phyloP scores from a whole-genome alignment of 176 grass and related monocot species.

The Oropetium thomaeum region DNA sequence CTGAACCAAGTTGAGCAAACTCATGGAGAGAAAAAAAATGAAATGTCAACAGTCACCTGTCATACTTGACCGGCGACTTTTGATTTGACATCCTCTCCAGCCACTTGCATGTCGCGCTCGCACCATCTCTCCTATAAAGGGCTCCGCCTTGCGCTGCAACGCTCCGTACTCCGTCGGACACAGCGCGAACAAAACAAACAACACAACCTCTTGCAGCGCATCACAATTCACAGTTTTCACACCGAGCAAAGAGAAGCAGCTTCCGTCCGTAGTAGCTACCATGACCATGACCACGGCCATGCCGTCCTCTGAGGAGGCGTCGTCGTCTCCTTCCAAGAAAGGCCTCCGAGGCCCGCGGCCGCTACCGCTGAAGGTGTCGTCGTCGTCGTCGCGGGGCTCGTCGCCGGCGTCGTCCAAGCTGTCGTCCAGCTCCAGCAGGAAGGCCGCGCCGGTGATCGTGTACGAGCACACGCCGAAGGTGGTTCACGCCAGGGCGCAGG shows the following conservation, averaged over 20 bases:
- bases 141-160: background rate
- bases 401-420: conserved; percentile 6
- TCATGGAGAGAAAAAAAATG: background rate
- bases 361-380: conserved; percentile 41
- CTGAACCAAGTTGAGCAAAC: background rate
- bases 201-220: too few species aligned
- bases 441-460: conserved; percentile 41
- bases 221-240: too few species aligned
- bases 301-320: conserved; percentile 14
- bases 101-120: background rate
- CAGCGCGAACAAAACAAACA: background rate
- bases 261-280: background rate
- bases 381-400: conserved; percentile 2
- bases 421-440: conserved; percentile 12
- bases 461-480: conserved; percentile 61
- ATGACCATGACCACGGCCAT: conserved; percentile 26
- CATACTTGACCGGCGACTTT: conserved; percentile 40
- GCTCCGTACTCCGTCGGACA: background rate
- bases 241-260: background rate
- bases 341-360: conserved; percentile 44
- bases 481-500: conserved; percentile 56
- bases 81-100: background rate
- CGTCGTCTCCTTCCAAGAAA: conserved; percentile 38
- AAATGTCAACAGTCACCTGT: conserved; percentile 24
- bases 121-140: conserved; percentile 25